phyloP scores from a whole-genome alignment of 257 asterid species.

The Solanum ahanhuiri region DNA sequence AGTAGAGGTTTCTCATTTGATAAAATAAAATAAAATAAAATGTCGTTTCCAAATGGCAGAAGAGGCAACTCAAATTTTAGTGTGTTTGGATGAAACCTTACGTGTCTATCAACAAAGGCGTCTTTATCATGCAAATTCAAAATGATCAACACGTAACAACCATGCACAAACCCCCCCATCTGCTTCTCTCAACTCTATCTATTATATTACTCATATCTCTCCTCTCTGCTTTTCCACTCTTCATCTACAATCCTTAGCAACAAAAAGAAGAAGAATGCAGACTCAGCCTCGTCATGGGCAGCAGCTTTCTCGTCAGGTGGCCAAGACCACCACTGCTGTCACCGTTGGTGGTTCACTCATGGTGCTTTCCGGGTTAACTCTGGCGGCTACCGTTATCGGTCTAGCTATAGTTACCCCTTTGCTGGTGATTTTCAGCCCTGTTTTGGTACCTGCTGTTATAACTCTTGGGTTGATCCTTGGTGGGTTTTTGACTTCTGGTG shows the following conservation, averaged over 20 bases:
- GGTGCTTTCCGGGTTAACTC: slow-evolving; percentile 73
- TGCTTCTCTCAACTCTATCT: not conserved
- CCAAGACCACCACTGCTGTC: slow-evolving; percentile 83
- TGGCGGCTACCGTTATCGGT: slow-evolving; percentile 73
- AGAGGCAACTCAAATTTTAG: not conserved
- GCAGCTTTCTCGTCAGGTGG: slow-evolving; percentile 59
- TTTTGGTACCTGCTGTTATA: slow-evolving; percentile 66
- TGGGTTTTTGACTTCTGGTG: slow-evolving; percentile 61
- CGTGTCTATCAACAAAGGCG: slow-evolving; percentile 28
- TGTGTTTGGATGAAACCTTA: not conserved
- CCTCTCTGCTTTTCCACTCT: not conserved
- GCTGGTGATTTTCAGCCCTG: slow-evolving; percentile 80
- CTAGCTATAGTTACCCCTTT: slow-evolving; percentile 69
- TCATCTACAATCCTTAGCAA: not conserved
- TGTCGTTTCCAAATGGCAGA: not conserved
- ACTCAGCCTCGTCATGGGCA: slow-evolving; percentile 20
- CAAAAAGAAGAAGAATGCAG: not conserved
- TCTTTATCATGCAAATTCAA: slow-evolving; percentile 29
- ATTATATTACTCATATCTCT: not conserved
- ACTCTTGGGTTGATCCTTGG: slow-evolving; percentile 44
- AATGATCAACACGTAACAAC: slow-evolving; percentile 7
- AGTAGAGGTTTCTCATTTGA: not conserved
- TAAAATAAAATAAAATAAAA: not conserved
- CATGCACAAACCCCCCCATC: slow-evolving; percentile 8
- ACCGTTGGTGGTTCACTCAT: slow-evolving; percentile 79